Percentiles rank a stretch among this genome's conserved stretches.
Evolutionary conservation across 2,329 filamentous ascomycete genomes (phyloP).

Genomic region (Beauveria pseudobassiana): DNA sequence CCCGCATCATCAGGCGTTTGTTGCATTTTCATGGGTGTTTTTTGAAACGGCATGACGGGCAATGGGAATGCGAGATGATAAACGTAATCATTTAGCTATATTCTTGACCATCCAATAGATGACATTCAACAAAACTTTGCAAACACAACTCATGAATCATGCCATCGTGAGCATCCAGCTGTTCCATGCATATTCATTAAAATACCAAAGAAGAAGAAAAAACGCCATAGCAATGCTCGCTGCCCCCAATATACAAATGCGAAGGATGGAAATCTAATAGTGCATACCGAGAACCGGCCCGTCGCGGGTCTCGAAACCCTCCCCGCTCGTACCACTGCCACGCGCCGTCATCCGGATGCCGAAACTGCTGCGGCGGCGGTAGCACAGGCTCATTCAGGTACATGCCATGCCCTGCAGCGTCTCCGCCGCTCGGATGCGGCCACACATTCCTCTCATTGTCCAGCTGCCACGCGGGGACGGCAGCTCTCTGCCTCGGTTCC

Average conservation of each 20-base stretch:
- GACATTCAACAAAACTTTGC: background rate
- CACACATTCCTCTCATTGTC: conserved; percentile 12
- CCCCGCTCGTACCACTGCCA: conserved; percentile 30
- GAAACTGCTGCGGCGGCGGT: conserved; percentile 5
- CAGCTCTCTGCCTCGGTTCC: background rate
- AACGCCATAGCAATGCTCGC: conserved; percentile 10
- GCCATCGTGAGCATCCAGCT: background rate
- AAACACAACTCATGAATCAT: background rate
- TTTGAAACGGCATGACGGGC: no score
- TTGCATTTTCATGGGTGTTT: background rate
- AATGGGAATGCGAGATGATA: background rate
- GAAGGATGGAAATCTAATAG: conserved; percentile 1
- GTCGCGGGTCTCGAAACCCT: conserved; percentile 24
- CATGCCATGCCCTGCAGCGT: background rate
- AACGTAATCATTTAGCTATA: background rate
- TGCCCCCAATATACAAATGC: background rate
- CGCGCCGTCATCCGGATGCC: conserved; percentile 16
- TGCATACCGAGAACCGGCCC: background rate
- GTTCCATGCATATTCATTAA: background rate
- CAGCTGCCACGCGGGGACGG: conserved; percentile 9
- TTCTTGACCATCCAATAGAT: background rate
- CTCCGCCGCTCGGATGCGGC: conserved; percentile 1
- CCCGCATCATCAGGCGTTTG: background rate
- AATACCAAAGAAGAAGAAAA: background rate
- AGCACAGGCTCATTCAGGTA: background rate